Evolutionary conservation across 1,284 basidiomycete species (phyloP).

Genomic region (Takashimella tepidaria): DNA sequence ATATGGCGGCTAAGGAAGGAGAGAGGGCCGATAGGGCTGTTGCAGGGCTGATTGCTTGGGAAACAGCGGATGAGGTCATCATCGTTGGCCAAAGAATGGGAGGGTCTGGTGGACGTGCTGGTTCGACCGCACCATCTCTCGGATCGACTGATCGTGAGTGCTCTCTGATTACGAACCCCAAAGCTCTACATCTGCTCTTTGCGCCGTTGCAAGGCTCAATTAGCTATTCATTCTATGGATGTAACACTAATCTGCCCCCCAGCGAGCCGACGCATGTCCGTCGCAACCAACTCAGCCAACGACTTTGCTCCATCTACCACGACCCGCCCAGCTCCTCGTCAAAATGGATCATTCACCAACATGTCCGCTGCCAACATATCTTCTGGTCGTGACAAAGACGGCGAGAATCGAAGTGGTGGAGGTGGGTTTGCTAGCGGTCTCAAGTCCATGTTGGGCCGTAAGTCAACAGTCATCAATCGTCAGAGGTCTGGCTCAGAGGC

Average conservation of each 20-base stretch:
- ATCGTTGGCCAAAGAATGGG: conserved; percentile 32
- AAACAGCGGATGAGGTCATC: conserved; percentile 37
- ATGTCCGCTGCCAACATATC: conserved; percentile 3
- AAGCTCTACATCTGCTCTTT: background rate
- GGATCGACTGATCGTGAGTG: conserved; percentile 18
- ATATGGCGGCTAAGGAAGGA: conserved; percentile 38
- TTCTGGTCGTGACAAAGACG: conserved; percentile 3
- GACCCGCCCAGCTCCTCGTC: conserved; percentile 13
- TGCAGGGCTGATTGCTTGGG: conserved; percentile 40
- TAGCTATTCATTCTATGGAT: background rate
- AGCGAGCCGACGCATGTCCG: conserved; percentile 8
- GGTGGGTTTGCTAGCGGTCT: conserved; percentile 38
- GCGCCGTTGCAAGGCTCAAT: background rate
- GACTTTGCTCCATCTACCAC: conserved; percentile 25
- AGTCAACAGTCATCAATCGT: conserved; percentile 29
- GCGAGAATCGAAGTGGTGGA: background rate
- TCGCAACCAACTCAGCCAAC: conserved; percentile 8
- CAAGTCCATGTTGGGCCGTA: conserved; percentile 47
- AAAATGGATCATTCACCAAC: conserved; percentile 31
- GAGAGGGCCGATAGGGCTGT: conserved; percentile 41
- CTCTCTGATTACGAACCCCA: background rate
- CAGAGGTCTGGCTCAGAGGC: conserved; percentile 25
- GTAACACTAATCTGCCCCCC: background rate
- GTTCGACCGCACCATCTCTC: background rate
- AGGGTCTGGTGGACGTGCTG: conserved; percentile 13